Conservation (phyloP, 2,329 filamentous ascomycete species). For the Sclerotinia minor region DNA sequence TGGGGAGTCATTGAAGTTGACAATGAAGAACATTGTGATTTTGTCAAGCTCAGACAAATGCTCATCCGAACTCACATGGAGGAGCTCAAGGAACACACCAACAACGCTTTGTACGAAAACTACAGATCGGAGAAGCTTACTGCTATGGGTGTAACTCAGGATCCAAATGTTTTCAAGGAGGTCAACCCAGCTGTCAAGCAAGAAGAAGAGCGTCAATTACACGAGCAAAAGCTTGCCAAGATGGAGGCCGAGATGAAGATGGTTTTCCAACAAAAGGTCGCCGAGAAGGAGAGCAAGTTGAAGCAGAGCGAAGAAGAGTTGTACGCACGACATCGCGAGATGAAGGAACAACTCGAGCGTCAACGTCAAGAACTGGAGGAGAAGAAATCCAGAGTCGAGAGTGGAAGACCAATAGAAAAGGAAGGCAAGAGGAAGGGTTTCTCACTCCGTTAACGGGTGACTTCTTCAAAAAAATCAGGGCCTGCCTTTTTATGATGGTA, state of each 20-base stretch:
- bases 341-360: slow-evolving; percentile 98
- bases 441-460: slow-evolving; percentile 77
- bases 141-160: slow-evolving; percentile 96
- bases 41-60: slow-evolving; percentile 99
- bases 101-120: slow-evolving; percentile 98
- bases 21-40: slow-evolving; percentile 99
- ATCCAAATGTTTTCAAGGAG: slow-evolving; percentile 99
- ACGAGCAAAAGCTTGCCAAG: slow-evolving; percentile 99
- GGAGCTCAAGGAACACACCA: slow-evolving; percentile 99
- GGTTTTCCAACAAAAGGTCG: slow-evolving; percentile 99
- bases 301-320: slow-evolving; percentile 99
- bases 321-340: slow-evolving; percentile 96
- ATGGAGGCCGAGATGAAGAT: slow-evolving; percentile 99
- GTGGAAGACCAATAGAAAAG: slow-evolving; percentile 92
- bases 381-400: slow-evolving; percentile 96
- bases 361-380: slow-evolving; percentile 95
- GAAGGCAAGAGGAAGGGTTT: slow-evolving; percentile 99
- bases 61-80: slow-evolving; percentile 99
- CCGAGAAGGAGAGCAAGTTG: slow-evolving; percentile 99
- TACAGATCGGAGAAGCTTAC: slow-evolving; percentile 99
- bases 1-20: slow-evolving; percentile 99
- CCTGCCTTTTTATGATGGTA: slow-evolving; percentile 20
- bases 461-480: not conserved
- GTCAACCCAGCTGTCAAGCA: slow-evolving; percentile 99
- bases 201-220: slow-evolving; percentile 94